Evolutionary conservation across 441 rosid species (phyloP), one percentile per base, ranked within the genome.

Genomic region (Adansonia grandidieri): DNA sequence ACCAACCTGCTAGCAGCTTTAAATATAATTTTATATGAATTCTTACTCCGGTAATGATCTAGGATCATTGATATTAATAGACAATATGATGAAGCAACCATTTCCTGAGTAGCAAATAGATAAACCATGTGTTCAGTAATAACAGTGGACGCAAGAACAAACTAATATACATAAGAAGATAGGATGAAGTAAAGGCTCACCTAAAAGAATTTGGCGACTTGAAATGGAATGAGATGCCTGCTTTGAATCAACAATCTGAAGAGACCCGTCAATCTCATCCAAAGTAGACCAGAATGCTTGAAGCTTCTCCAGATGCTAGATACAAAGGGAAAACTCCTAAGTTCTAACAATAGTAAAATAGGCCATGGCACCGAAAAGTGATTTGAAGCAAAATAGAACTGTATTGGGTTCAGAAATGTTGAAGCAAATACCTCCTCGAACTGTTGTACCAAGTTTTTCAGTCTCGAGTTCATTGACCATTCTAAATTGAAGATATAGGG

Each of bases 231-330:
- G 88, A 78, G 89, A 81, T 82, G 88, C 74, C 54, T 84, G 84
- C 63, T 85, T 86, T 56, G 66, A 61, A 82, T 86, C 83, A 79
- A 89, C 88, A 78, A 89, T 83, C 80, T 84, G 84, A 56, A 92
- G 86, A 77, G 88, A 90, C 64, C 84, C 82, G 73, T 94, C 97
- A 64, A 93, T 90, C 32, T 87, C 94, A 44, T 92, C 94, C 84
- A 94, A 82, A 76, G 88, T 85, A 70, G 89, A 87, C 97, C 96
- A 91, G 75, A 92, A 88, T 64, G 85, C 93, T 80, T 88, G 91
- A 78, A 92, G 92, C 72, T 71, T 86, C 79, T 87, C 89, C 79
- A 92, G 75, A 87, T 92, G 97, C 93, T 91, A 81, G 66, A 65
- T 53, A 72, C 54, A 70, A 24, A 56, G 51, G 3, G 62, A 61